Percentiles rank a stretch among this genome's conserved stretches.
Conservation (phyloP, 2,329 filamentous ascomycete species). For the Ophiocordyceps robertsii region DNA sequence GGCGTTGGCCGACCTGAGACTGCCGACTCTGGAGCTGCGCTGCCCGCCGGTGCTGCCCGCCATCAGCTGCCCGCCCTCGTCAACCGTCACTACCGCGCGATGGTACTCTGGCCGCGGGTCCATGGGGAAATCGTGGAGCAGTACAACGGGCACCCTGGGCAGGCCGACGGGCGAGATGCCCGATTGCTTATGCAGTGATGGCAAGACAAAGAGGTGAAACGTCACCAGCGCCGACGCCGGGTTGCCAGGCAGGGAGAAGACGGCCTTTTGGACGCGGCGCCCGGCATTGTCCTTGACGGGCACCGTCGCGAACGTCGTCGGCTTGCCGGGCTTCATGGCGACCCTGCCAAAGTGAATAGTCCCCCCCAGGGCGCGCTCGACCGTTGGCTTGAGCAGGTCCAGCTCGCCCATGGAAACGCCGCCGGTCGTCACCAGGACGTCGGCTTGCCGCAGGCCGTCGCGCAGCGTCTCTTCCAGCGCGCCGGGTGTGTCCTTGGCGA, state of each 20-base stretch:
- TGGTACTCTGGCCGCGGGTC: slow-evolving; percentile 87
- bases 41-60: slow-evolving; percentile 82
- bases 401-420: slow-evolving; percentile 97
- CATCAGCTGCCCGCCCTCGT: slow-evolving; percentile 51
- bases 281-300: slow-evolving; percentile 48
- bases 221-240: slow-evolving; percentile 88
- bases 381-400: slow-evolving; percentile 89
- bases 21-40: slow-evolving; percentile 79
- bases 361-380: slow-evolving; percentile 78
- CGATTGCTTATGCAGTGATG: slow-evolving; percentile 63
- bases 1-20: slow-evolving; percentile 78
- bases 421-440: slow-evolving; percentile 81
- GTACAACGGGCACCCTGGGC: slow-evolving; percentile 53
- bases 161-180: slow-evolving; percentile 58
- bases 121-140: slow-evolving; percentile 60
- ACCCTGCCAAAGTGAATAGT: slow-evolving; percentile 95
- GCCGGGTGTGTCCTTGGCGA: slow-evolving; percentile 61
- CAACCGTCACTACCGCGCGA: slow-evolving; percentile 59
- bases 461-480: slow-evolving; percentile 67
- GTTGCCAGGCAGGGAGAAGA: slow-evolving; percentile 90
- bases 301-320: slow-evolving; percentile 89
- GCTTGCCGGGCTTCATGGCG: slow-evolving; percentile 95
- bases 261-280: slow-evolving; percentile 48
- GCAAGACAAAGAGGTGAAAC: slow-evolving; percentile 86
- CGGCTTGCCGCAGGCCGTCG: slow-evolving; percentile 56